Evolutionary conservation across 2,329 filamentous ascomycete species (phyloP).

Genomic region (Exophiala alcalophila): DNA sequence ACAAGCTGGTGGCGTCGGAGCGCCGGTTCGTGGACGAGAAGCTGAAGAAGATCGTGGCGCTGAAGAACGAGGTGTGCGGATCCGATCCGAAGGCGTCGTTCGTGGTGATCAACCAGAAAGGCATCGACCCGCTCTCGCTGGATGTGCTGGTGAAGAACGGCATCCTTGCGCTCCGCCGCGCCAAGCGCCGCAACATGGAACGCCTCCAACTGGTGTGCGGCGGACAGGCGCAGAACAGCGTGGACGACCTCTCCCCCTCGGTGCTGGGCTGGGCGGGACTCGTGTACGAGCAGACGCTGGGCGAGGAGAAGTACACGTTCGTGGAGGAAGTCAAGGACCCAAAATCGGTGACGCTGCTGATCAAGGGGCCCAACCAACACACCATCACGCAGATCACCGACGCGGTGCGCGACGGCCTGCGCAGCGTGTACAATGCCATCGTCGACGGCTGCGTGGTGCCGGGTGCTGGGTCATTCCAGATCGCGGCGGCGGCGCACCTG

Average conservation of each 20-base stretch:
- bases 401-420: slow-evolving; percentile 88
- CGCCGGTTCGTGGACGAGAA: slow-evolving; percentile 94
- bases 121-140: slow-evolving; percentile 92
- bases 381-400: slow-evolving; percentile 97
- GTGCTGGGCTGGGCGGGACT: slow-evolving; percentile 92
- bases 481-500: slow-evolving; percentile 84
- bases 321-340: slow-evolving; percentile 98
- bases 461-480: slow-evolving; percentile 91
- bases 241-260: slow-evolving; percentile 85
- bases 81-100: slow-evolving; percentile 92
- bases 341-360: slow-evolving; percentile 94
- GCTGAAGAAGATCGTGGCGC: slow-evolving; percentile 91
- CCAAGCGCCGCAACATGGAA: slow-evolving; percentile 99
- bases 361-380: slow-evolving; percentile 96
- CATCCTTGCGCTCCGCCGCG: slow-evolving; percentile 87
- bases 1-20: slow-evolving; percentile 97
- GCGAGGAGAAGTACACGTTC: slow-evolving; percentile 99
- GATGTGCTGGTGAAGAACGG: slow-evolving; percentile 98
- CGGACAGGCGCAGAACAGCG: slow-evolving; percentile 88
- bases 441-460: slow-evolving; percentile 96
- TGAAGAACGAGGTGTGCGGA: slow-evolving; percentile 97
- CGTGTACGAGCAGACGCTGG: slow-evolving; percentile 95
- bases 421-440: slow-evolving; percentile 99
- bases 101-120: slow-evolving; percentile 98
- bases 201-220: slow-evolving; percentile 92